Percentiles rank a stretch among this genome's conserved stretches.
Evolutionary conservation across 2,329 filamentous ascomycete genomes (phyloP).

Genomic region (Corinectria fuckeliana): DNA sequence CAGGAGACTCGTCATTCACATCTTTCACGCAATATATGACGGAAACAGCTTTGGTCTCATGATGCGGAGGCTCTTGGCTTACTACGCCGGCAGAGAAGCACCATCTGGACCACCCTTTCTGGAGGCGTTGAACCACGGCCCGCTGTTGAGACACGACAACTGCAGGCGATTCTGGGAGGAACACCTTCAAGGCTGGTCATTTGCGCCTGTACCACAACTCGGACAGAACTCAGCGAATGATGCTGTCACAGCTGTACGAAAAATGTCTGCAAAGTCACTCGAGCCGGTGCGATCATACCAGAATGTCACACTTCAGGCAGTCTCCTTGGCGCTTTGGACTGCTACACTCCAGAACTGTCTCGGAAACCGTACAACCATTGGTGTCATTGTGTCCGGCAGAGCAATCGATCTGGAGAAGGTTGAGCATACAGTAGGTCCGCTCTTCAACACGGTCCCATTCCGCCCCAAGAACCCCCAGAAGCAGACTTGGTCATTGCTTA

Average conservation of each 20-base stretch:
- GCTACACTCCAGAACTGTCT: slow-evolving; percentile 63
- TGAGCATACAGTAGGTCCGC: slow-evolving; percentile 75
- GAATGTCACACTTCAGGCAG: slow-evolving; percentile 77
- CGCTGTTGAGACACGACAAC: slow-evolving; percentile 56
- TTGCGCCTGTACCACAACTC: slow-evolving; percentile 22
- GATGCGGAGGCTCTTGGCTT: slow-evolving; percentile 59
- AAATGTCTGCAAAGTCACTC: slow-evolving; percentile 51
- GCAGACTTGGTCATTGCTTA: slow-evolving; percentile 65
- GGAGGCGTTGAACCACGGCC: slow-evolving; percentile 72
- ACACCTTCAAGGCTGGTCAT: slow-evolving; percentile 52
- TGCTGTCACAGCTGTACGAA: slow-evolving; percentile 22
- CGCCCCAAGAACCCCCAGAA: slow-evolving; percentile 52
- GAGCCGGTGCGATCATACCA: slow-evolving; percentile 62
- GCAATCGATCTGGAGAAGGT: slow-evolving; percentile 70
- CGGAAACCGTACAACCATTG: slow-evolving; percentile 61
- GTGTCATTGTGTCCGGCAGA: slow-evolving; percentile 80
- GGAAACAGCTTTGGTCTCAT: slow-evolving; percentile 77
- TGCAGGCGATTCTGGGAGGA: slow-evolving; percentile 70
- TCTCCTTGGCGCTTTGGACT: slow-evolving; percentile 79
- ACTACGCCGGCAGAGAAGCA: slow-evolving; percentile 28
- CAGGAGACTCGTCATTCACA: slow-evolving; percentile 63
- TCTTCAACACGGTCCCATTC: slow-evolving; percentile 91
- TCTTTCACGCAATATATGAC: slow-evolving; percentile 90
- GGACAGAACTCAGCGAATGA: neutral
- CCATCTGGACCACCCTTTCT: slow-evolving; percentile 63